These are phyloP conservation scores for Aethionema arabicum DNA, from an alignment of 345 rosid species.

Conservation along the genomic window DNA sequence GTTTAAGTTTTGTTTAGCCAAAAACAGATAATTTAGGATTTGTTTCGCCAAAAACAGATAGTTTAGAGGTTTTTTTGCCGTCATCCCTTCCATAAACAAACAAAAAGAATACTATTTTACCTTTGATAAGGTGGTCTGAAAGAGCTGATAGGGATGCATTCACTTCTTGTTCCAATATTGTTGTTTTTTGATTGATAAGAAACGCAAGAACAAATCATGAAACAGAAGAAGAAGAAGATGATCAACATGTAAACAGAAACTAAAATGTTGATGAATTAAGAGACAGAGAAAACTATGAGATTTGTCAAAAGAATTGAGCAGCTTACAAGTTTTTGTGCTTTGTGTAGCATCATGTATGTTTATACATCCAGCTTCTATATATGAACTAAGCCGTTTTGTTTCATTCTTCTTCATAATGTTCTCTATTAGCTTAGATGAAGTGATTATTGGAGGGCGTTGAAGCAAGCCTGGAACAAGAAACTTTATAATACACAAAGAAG, in stretches of 20 bases:
- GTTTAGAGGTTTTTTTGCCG: too few relatives aligned
- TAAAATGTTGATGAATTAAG: not conserved
- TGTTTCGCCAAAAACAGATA: too few relatives aligned
- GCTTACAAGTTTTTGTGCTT: slow-evolving; percentile 63
- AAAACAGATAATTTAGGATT: too few relatives aligned
- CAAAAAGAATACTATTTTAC: slow-evolving; percentile 44
- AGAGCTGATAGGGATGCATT: slow-evolving; percentile 51
- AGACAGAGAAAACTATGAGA: not conserved
- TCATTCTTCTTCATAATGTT: slow-evolving; percentile 59
- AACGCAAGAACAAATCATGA: not conserved
- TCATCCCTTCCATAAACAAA: too few relatives aligned
- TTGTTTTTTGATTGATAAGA: not conserved
- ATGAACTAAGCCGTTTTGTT: slow-evolving; percentile 57
- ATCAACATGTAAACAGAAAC: slow-evolving; percentile 8
- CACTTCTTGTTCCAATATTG: slow-evolving; percentile 48
- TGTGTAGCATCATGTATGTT: slow-evolving; percentile 45
- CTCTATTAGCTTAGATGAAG: slow-evolving; percentile 47
- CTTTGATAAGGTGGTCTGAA: slow-evolving; percentile 51
- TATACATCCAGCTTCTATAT: slow-evolving; percentile 56
- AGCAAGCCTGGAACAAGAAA: slow-evolving; percentile 47
- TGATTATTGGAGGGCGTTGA: slow-evolving; percentile 52
- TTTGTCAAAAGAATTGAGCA: not conserved
- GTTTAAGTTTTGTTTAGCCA: too few relatives aligned
- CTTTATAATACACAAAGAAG: not conserved
- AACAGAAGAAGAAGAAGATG: not conserved